Evolutionary conservation across 2,329 filamentous ascomycete genomes (phyloP).

Genomic region (Helicocarpus griseus): DNA sequence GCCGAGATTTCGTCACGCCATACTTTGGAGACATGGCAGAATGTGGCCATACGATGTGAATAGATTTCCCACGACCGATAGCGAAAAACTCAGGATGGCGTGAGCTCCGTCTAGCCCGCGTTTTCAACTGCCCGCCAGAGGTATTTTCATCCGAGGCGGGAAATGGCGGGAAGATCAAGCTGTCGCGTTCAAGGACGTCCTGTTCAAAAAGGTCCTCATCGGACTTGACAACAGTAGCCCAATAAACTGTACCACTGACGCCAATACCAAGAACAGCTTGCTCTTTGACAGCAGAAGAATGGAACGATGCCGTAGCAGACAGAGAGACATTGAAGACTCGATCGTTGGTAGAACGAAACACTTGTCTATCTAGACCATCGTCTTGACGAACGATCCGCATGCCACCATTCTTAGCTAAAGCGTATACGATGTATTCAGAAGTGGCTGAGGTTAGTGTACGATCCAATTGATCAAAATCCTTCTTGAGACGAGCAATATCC

Average conservation of each 20-base stretch:
- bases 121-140: constrained; percentile 88
- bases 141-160: constrained; percentile 80
- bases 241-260: constrained; percentile 94
- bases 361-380: constrained; percentile 80
- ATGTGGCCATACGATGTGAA: constrained; percentile 68
- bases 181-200: constrained; percentile 69
- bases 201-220: constrained; percentile 72
- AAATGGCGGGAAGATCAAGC: constrained; percentile 81
- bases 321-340: constrained; percentile 91
- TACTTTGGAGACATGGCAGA: constrained; percentile 44
- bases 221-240: constrained; percentile 69
- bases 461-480: constrained; percentile 96
- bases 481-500: constrained; percentile 89
- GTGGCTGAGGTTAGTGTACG: constrained; percentile 85
- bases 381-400: constrained; percentile 90
- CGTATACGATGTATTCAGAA: constrained; percentile 85
- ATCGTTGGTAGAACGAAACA: constrained; percentile 85
- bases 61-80: constrained; percentile 89
- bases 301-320: constrained; percentile 55
- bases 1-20: constrained; percentile 40
- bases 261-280: constrained; percentile 88
- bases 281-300: constrained; percentile 46
- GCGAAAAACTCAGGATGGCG: constrained; percentile 89
- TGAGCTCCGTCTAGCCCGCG: constrained; percentile 80
- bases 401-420: constrained; percentile 85